Conservation (phyloP, 331 rosid genomes). For the Quercus phellos region DNA sequence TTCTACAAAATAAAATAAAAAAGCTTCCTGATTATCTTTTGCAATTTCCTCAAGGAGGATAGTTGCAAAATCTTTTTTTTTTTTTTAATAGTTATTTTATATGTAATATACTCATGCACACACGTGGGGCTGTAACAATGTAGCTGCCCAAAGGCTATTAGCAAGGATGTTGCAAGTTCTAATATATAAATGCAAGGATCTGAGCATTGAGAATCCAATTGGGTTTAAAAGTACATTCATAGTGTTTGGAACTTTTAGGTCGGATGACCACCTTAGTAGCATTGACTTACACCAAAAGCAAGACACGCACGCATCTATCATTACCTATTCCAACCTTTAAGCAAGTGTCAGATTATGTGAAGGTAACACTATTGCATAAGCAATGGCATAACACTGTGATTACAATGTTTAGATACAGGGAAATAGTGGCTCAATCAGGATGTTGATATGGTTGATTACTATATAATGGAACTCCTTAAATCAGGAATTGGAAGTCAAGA, state of each 20-base stretch:
- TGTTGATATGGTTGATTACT: not conserved
- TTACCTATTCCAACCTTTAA: not conserved
- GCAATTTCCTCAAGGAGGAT: not conserved
- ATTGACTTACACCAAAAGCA: not conserved
- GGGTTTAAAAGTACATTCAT: not conserved
- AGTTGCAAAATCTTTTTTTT: not conserved
- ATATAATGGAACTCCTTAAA: not conserved
- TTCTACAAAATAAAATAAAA: not conserved
- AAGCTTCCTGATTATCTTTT: not conserved
- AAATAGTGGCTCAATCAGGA: not conserved
- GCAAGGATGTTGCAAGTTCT: too few relatives aligned
- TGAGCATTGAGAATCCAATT: not conserved
- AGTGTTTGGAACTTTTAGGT: not conserved
- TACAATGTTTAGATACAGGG: not conserved
- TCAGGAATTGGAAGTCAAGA: not conserved
- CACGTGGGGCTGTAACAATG: too few relatives aligned
- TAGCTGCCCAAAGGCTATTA: too few relatives aligned
- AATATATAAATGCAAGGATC: not conserved
- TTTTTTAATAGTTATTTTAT: too few relatives aligned
- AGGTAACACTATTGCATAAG: not conserved
- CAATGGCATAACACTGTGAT: not conserved
- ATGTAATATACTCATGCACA: too few relatives aligned
- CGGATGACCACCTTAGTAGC: not conserved
- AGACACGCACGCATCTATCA: not conserved
- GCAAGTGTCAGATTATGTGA: not conserved